A percentile compares a stretch with the other conserved stretches of the same genome.
Evolutionary conservation across 2,329 filamentous ascomycete genomes (phyloP).

Genomic region (Aspergillus melleus): DNA sequence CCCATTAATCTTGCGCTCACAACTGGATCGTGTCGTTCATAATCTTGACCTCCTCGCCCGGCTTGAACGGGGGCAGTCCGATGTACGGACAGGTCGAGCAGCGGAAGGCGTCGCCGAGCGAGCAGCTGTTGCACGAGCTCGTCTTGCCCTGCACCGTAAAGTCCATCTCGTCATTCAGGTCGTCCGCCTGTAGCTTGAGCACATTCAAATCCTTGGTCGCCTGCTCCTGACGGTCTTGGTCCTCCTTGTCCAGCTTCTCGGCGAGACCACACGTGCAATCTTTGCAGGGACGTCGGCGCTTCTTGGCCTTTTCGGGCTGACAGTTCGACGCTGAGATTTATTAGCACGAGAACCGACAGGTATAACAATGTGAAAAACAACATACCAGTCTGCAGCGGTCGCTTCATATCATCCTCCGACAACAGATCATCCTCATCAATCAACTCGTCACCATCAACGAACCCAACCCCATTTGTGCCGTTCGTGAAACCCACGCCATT

Average conservation of each 20-base stretch:
- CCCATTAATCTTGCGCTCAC: slow-evolving; percentile 37
- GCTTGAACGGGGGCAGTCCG: slow-evolving; percentile 92
- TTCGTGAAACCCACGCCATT: background rate
- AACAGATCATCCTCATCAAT: slow-evolving; percentile 90
- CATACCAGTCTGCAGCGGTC: slow-evolving; percentile 74
- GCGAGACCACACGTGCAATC: slow-evolving; percentile 96
- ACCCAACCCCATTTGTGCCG: slow-evolving; percentile 4
- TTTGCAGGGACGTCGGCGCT: slow-evolving; percentile 91
- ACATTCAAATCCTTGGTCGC: slow-evolving; percentile 60
- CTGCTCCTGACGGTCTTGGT: slow-evolving; percentile 63
- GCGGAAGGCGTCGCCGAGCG: slow-evolving; percentile 84
- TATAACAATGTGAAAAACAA: background rate
- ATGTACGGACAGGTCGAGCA: slow-evolving; percentile 79
- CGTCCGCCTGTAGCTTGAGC: slow-evolving; percentile 69
- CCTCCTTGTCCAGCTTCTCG: slow-evolving; percentile 81
- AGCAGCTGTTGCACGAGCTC: slow-evolving; percentile 91
- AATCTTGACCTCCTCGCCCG: slow-evolving; percentile 87
- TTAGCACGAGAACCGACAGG: slow-evolving; percentile 3
- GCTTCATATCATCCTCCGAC: slow-evolving; percentile 78
- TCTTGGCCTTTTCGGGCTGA: slow-evolving; percentile 74
- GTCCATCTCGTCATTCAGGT: slow-evolving; percentile 77
- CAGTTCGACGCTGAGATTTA: slow-evolving; percentile 71
- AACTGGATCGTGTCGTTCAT: slow-evolving; percentile 84
- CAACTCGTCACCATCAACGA: slow-evolving; percentile 67
- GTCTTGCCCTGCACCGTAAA: slow-evolving; percentile 98